Evolutionary conservation across 768 basidiomycete genomes (phyloP), one percentile per base, ranked within the genome.

Genomic region (Termitomyces sp.): DNA sequence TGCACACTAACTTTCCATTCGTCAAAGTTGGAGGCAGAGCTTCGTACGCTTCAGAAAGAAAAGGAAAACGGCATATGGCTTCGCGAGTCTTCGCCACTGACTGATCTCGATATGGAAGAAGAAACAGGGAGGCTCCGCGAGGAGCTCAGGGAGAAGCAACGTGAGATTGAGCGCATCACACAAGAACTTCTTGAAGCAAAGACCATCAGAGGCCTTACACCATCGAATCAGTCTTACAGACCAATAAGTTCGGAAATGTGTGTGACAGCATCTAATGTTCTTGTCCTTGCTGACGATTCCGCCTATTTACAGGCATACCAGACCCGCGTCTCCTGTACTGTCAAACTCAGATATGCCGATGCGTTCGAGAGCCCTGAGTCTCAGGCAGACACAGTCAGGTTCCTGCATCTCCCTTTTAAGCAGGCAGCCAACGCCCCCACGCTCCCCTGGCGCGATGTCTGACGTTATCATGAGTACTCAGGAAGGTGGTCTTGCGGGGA

Each of bases 371-470:
- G 51, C 60, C 13, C 56, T 31, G 29, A 48, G 53, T 46, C 59
- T 63, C 34, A 53, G 74, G 27, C 70, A 77, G 37, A 80, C 80
- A 7, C 72, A 74, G 55, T 80, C 80, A 10, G 80, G 81, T 2
- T 78, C 82, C 3, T 61, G 73, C 47, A 81, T 82, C 56, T 72
- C 76, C 47, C 64, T 71, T 34, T 41, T 78, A 36, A 81, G 77
- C 68, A 77, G 77, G 60, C 79, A 71, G 24, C 79, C 80, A 10
- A 82, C 80, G 1, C 81, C 81, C 53, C 78, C 78, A 22, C 79
- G 74, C 61, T 57, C 62, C 4, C 61, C 61, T 13, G 61, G 59
- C 29, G 54, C 49, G 12, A 32, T 14, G 12, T 56, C 48, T 20
- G 59, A 47, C 9, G 52, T 48, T 13, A 22, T 57, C 18, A 14